These are phyloP conservation scores for Colletotrichum lini DNA, from an alignment of 2,329 filamentous ascomycete species.

Conservation along the genomic window DNA sequence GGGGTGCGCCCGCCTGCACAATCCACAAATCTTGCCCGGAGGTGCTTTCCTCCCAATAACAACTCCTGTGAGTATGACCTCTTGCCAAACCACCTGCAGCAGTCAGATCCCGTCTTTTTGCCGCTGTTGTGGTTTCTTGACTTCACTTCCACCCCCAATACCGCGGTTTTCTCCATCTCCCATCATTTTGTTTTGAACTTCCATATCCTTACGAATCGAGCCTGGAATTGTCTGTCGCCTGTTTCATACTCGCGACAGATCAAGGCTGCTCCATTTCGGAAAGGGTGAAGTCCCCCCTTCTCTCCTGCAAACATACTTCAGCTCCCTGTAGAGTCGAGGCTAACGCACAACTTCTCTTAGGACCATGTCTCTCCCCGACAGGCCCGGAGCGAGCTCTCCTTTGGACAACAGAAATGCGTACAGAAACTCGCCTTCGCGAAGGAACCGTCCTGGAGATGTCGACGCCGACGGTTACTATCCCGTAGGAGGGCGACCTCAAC, in stretches of 20 bases:
- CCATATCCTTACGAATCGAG: constrained; percentile 19
- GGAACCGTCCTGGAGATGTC: constrained; percentile 76
- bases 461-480: constrained; percentile 73
- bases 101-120: constrained; percentile 22
- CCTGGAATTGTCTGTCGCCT: constrained; percentile 22
- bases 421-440: constrained; percentile 77
- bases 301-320: constrained; percentile 4
- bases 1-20: constrained; percentile 40
- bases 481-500: constrained; percentile 58
- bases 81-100: constrained; percentile 30
- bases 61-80: constrained; percentile 43
- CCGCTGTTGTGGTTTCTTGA: constrained; percentile 21
- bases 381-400: constrained; percentile 74
- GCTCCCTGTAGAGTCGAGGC: constrained; percentile 2
- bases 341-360: constrained; percentile 48
- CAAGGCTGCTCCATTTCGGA: constrained; percentile 32
- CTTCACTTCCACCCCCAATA: constrained; percentile 10
- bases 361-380: constrained; percentile 74
- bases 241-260: constrained; percentile 28
- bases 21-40: constrained; percentile 41
- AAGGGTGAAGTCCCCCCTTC: constrained; percentile 43
- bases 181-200: constrained; percentile 2
- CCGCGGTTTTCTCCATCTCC: constrained; percentile 12
- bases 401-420: constrained; percentile 75
- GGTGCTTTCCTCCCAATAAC: constrained; percentile 42